phyloP scores from a whole-genome alignment of 768 basidiomycete species.

The Cantharellus cinnabarinus region DNA sequence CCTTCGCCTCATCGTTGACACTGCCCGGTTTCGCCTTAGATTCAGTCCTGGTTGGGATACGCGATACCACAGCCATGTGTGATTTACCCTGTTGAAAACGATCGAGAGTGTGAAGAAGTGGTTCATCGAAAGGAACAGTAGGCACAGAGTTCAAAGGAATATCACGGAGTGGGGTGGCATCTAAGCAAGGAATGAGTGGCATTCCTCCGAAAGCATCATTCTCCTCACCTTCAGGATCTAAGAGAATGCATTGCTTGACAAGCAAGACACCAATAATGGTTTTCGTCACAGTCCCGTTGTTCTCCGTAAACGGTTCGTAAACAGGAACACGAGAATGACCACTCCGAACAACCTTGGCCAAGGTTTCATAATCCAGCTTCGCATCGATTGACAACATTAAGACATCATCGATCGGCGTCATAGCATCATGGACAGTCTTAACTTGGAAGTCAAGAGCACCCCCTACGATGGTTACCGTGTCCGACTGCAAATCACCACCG shows the following conservation, averaged over 20 bases:
- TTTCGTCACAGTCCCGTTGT: slow-evolving; percentile 30
- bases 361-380: slow-evolving; percentile 56
- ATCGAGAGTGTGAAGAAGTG: slow-evolving; percentile 67
- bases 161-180: slow-evolving; percentile 62
- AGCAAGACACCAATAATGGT: slow-evolving; percentile 74
- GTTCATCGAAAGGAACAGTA: slow-evolving; percentile 70
- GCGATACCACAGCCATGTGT: slow-evolving; percentile 80
- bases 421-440: slow-evolving; percentile 62
- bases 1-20: slow-evolving; percentile 64
- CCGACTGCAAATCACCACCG: slow-evolving; percentile 69
- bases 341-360: slow-evolving; percentile 54
- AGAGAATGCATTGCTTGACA: slow-evolving; percentile 72
- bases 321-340: slow-evolving; percentile 76
- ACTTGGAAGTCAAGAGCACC: slow-evolving; percentile 67
- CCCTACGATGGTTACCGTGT: slow-evolving; percentile 79
- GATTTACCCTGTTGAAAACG: slow-evolving; percentile 78
- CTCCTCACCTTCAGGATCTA: slow-evolving; percentile 56
- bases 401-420: slow-evolving; percentile 61
- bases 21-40: slow-evolving; percentile 13
- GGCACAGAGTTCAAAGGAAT: slow-evolving; percentile 75
- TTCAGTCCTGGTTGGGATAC: slow-evolving; percentile 30
- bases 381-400: slow-evolving; percentile 82
- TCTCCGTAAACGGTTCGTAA: slow-evolving; percentile 51
- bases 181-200: slow-evolving; percentile 17
- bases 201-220: neutral